Conservation (phyloP, 2,329 filamentous ascomycete genomes). For the Canariomyces notabilis region DNA sequence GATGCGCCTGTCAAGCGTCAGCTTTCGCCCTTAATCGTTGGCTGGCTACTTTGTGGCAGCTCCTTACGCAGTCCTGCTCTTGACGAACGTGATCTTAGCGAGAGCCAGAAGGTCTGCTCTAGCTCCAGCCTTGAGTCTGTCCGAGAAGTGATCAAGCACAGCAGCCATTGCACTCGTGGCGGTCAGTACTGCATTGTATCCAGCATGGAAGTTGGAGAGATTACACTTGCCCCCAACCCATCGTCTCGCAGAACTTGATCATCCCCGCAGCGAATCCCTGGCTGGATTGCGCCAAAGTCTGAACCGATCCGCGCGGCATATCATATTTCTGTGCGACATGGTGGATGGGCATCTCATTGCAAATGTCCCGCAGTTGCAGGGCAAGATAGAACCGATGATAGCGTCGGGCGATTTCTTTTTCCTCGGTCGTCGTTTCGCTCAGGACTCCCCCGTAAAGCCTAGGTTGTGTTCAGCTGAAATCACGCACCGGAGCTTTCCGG, state of each 20-base stretch:
- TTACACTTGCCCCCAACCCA: constrained; percentile 66
- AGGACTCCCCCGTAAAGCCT: constrained; percentile 64
- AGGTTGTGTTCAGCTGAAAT: constrained; percentile 19
- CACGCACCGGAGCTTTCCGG: constrained; percentile 9
- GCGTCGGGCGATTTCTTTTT: constrained; percentile 56
- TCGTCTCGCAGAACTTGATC: constrained; percentile 72
- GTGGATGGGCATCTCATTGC: constrained; percentile 69
- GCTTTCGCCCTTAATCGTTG: background rate
- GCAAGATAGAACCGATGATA: constrained; percentile 71
- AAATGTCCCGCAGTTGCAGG: constrained; percentile 71
- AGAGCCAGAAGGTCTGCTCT: constrained; percentile 65
- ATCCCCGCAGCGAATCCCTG: constrained; percentile 75
- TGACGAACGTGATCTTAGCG: constrained; percentile 68
- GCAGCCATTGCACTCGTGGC: constrained; percentile 58
- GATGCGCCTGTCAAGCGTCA: constrained; percentile 37
- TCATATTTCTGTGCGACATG: constrained; percentile 65
- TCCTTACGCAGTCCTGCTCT: constrained; percentile 66
- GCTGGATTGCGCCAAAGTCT: constrained; percentile 68
- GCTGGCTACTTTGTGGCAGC: background rate
- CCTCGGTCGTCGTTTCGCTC: constrained; percentile 56
- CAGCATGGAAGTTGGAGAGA: background rate
- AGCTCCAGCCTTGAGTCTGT: constrained; percentile 67
- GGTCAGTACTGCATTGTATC: constrained; percentile 4
- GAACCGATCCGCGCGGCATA: constrained; percentile 63
- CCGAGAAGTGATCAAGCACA: constrained; percentile 69